phyloP scores from a whole-genome alignment of 805 yeast species.

The Lipomyces sp. region DNA sequence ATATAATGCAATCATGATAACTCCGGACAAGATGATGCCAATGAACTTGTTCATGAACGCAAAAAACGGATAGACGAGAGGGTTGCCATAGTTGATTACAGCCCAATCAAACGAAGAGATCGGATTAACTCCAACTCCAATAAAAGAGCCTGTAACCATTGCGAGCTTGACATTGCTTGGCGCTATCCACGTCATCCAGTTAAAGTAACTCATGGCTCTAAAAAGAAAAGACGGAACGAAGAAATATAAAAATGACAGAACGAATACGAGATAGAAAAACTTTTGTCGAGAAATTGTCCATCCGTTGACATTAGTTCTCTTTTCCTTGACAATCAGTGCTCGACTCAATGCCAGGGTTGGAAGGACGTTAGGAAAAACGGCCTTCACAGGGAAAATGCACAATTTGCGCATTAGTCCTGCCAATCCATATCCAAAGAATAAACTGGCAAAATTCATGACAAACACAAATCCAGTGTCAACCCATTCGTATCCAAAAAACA shows the following conservation, averaged over 20 bases:
- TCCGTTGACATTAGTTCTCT: conserved; percentile 49
- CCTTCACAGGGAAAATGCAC: conserved; percentile 43
- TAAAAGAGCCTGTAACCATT: conserved; percentile 45
- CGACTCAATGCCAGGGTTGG: conserved; percentile 50
- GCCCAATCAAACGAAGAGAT: conserved; percentile 47
- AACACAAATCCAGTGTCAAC: conserved; percentile 51
- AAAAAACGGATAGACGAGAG: conserved; percentile 46
- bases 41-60: conserved; percentile 34
- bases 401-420: conserved; percentile 62
- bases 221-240: conserved; percentile 64
- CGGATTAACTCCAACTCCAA: conserved; percentile 46
- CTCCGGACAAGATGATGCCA: conserved; percentile 5
- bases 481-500: conserved; percentile 28
- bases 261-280: conserved; percentile 48
- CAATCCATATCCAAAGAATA: conserved; percentile 62
- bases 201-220: conserved; percentile 54
- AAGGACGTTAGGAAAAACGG: conserved; percentile 53
- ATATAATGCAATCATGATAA: conserved; percentile 37
- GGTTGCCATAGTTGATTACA: conserved; percentile 40
- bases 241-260: conserved; percentile 46
- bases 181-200: conserved; percentile 56
- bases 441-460: conserved; percentile 51
- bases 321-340: conserved; percentile 45
- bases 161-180: conserved; percentile 51
- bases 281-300: conserved; percentile 56